phyloP scores from a whole-genome alignment of 1,139 yeast species.

The Lodderomyces metapsilosis region DNA sequence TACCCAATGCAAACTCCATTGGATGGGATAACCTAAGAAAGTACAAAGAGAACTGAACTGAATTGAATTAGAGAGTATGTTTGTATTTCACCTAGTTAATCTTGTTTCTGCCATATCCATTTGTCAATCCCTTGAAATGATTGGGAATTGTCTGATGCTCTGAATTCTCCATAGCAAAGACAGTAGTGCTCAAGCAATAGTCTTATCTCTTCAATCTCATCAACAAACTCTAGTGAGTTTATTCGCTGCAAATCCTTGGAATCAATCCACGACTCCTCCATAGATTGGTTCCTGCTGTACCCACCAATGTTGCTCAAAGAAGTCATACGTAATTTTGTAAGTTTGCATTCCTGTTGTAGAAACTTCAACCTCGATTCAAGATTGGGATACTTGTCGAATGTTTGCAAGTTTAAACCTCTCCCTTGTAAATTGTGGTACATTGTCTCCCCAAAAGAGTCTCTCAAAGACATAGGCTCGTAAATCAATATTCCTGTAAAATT shows the following conservation, averaged over 20 bases:
- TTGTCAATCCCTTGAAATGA: conserved; percentile 11
- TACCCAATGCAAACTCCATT: conserved; percentile 46
- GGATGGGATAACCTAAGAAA: conserved; percentile 49
- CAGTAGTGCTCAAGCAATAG: conserved; percentile 80
- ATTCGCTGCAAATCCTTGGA: conserved; percentile 51
- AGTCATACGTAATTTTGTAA: conserved; percentile 26
- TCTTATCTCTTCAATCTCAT: conserved; percentile 84
- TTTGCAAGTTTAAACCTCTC: conserved; percentile 74
- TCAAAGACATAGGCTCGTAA: conserved; percentile 82
- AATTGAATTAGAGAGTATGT: not conserved
- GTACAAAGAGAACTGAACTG: conserved; percentile 18
- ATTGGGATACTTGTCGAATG: conserved; percentile 36
- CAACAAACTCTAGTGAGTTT: conserved; percentile 69
- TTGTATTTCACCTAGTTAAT: not conserved
- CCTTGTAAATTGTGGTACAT: conserved; percentile 72
- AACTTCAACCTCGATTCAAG: conserved; percentile 44
- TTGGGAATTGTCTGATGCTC: not conserved
- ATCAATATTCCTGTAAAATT: conserved; percentile 46
- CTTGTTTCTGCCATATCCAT: conserved; percentile 13
- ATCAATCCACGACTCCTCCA: conserved; percentile 41
- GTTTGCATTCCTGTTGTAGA: conserved; percentile 20
- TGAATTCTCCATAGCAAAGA: conserved; percentile 23
- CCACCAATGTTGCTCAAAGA: conserved; percentile 63
- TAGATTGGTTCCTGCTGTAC: conserved; percentile 32
- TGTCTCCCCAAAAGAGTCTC: conserved; percentile 75